Evolutionary conservation across 2,329 filamentous ascomycete genomes (phyloP).

Genomic region (Exophiala mesophila): DNA sequence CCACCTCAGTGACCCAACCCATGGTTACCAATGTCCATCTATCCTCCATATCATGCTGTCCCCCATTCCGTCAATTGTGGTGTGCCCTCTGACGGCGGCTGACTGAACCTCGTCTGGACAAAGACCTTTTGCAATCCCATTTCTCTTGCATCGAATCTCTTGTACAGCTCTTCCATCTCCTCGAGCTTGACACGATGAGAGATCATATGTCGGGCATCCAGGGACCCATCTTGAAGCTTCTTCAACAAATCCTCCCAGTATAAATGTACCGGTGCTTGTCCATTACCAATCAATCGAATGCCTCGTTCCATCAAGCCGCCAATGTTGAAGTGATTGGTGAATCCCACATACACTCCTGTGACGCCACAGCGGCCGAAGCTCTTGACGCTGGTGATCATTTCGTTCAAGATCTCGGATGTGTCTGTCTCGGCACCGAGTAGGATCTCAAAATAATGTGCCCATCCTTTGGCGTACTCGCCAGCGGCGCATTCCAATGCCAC

Average conservation of each 20-base stretch:
- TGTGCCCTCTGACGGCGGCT: slow-evolving; percentile 45
- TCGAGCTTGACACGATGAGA: slow-evolving; percentile 72
- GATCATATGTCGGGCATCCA: slow-evolving; percentile 75
- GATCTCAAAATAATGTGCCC: slow-evolving; percentile 57
- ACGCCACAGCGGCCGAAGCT: slow-evolving; percentile 64
- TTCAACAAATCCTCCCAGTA: slow-evolving; percentile 77
- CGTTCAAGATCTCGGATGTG: slow-evolving; percentile 61
- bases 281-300: slow-evolving; percentile 69
- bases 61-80: slow-evolving; percentile 45
- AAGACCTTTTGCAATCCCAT: slow-evolving; percentile 77
- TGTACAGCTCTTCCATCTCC: slow-evolving; percentile 64
- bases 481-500: slow-evolving; percentile 65
- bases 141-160: slow-evolving; percentile 52
- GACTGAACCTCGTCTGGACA: slow-evolving; percentile 55
- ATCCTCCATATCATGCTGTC: slow-evolving; percentile 4
- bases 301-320: slow-evolving; percentile 81
- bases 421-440: slow-evolving; percentile 71
- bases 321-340: slow-evolving; percentile 76
- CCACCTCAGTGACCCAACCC: too few relatives aligned
- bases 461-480: slow-evolving; percentile 59
- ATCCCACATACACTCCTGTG: slow-evolving; percentile 65
- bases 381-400: slow-evolving; percentile 50
- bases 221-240: slow-evolving; percentile 60
- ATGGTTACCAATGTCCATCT: neutral
- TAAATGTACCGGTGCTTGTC: slow-evolving; percentile 69